Percentiles rank a stretch among this genome's conserved stretches.
phyloP scores from a whole-genome alignment of 768 basidiomycete species.

The Leccinum imitatum region DNA sequence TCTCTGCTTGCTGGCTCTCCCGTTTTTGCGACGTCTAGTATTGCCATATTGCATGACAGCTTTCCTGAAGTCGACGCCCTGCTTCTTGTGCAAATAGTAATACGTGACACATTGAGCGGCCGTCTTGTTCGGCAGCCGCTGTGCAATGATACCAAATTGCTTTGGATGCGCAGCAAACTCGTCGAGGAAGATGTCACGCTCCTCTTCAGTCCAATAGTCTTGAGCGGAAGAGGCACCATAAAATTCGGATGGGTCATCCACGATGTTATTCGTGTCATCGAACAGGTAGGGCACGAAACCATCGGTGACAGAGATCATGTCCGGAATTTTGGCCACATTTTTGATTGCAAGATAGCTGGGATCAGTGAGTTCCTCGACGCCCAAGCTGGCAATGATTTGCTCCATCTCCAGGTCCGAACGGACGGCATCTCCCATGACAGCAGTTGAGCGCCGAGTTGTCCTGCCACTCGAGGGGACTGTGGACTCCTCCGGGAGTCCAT shows the following conservation, averaged over 20 bases:
- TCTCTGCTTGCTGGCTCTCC: conserved; percentile 69
- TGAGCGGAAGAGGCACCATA: conserved; percentile 73
- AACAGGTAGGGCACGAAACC: conserved; percentile 62
- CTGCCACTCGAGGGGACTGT: conserved; percentile 44
- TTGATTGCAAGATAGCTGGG: conserved; percentile 82
- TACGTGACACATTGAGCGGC: conserved; percentile 86
- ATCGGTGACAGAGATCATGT: conserved; percentile 77
- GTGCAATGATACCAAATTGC: conserved; percentile 92
- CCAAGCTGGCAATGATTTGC: conserved; percentile 92
- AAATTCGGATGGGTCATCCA: conserved; percentile 75
- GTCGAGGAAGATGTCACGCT: conserved; percentile 75
- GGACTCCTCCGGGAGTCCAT: conserved; percentile 37
- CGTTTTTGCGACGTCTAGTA: conserved; percentile 60
- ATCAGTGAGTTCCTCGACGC: conserved; percentile 91
- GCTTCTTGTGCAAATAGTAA: conserved; percentile 95
- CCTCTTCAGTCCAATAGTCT: conserved; percentile 85
- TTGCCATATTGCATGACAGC: conserved; percentile 66
- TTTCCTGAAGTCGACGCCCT: conserved; percentile 78
- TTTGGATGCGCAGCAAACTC: conserved; percentile 86
- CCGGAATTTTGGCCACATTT: conserved; percentile 86
- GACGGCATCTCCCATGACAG: conserved; percentile 79
- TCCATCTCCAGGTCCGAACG: conserved; percentile 97
- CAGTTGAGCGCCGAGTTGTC: conserved; percentile 72
- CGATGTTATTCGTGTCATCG: conserved; percentile 83
- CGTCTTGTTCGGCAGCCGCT: conserved; percentile 78